phyloP scores from a whole-genome alignment of 768 basidiomycete genomes.

The Psilocybe azurescens region DNA sequence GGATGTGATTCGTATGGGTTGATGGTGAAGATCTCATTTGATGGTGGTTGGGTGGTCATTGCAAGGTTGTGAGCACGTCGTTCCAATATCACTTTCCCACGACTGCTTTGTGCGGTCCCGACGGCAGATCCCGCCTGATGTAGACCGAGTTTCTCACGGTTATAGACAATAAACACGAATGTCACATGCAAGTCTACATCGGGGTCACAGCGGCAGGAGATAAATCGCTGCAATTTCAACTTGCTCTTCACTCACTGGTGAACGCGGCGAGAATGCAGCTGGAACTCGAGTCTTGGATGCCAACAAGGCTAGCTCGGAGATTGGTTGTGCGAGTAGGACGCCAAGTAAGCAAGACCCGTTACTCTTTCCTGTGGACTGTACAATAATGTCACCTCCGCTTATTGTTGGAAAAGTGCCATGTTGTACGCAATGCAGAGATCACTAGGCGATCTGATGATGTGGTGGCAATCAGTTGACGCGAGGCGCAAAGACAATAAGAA shows the following conservation, averaged over 20 bases:
- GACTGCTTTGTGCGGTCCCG: background rate
- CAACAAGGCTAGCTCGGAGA: too few relatives aligned
- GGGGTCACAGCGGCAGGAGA: too few relatives aligned
- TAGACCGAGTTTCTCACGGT: too few relatives aligned
- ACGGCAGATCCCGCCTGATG: too few relatives aligned
- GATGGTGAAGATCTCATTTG: slow-evolving; percentile 49
- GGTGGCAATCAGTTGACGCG: slow-evolving; percentile 16
- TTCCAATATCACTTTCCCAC: background rate
- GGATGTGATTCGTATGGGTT: slow-evolving; percentile 83
- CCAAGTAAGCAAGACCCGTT: too few relatives aligned
- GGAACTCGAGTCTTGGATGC: too few relatives aligned
- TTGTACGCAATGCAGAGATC: background rate
- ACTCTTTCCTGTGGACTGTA: background rate
- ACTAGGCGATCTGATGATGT: slow-evolving; percentile 16
- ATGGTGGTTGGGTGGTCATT: slow-evolving; percentile 19
- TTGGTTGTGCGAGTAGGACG: too few relatives aligned
- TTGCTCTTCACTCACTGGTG: too few relatives aligned
- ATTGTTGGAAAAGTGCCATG: background rate
- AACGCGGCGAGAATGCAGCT: background rate
- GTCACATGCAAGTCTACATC: too few relatives aligned
- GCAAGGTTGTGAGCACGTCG: background rate
- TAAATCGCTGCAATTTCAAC: too few relatives aligned
- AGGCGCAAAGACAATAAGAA: slow-evolving; percentile 49
- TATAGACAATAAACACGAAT: too few relatives aligned
- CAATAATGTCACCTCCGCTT: background rate